A percentile compares a stretch with the other conserved stretches of the same genome.
phyloP scores from a whole-genome alignment of 345 rosid species.

The Carallia pectinifolia region DNA sequence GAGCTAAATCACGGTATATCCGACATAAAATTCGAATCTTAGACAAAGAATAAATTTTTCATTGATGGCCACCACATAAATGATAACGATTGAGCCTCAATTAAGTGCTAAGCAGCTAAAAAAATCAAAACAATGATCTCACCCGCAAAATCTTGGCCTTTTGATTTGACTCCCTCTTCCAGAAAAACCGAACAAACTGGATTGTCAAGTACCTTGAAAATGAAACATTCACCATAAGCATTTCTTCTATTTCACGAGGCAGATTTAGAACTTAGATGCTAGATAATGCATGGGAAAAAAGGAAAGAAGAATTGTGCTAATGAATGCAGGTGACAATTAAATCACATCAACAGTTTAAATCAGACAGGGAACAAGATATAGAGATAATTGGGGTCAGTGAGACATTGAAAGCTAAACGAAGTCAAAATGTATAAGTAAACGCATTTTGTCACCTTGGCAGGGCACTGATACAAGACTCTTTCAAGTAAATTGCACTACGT shows the following conservation, averaged over 20 bases:
- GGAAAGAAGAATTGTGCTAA: background rate
- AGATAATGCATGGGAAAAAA: background rate
- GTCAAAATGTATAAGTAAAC: background rate
- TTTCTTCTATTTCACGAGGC: background rate
- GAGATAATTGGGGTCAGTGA: background rate
- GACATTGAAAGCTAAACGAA: background rate
- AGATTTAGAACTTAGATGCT: constrained; percentile 3
- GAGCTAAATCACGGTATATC: background rate
- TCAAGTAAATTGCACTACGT: constrained; percentile 73
- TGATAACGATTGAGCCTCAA: background rate
- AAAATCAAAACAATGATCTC: constrained; percentile 10
- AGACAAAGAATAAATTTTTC: background rate
- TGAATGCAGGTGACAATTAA: constrained; percentile 1
- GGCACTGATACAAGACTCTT: constrained; percentile 79
- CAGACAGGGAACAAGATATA: background rate
- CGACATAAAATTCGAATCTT: background rate
- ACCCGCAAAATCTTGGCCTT: constrained; percentile 98
- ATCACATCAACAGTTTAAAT: background rate
- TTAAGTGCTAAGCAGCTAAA: constrained; percentile 9
- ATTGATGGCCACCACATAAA: background rate
- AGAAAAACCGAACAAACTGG: constrained; percentile 98
- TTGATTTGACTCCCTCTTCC: constrained; percentile 99
- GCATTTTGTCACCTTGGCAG: constrained; percentile 61
- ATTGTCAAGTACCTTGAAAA: constrained; percentile 84
- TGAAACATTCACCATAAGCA: constrained; percentile 5